Percentiles rank a stretch among this genome's conserved stretches.
Conservation (phyloP, 169 alveolate species). For the Hepatocystis sp. region DNA sequence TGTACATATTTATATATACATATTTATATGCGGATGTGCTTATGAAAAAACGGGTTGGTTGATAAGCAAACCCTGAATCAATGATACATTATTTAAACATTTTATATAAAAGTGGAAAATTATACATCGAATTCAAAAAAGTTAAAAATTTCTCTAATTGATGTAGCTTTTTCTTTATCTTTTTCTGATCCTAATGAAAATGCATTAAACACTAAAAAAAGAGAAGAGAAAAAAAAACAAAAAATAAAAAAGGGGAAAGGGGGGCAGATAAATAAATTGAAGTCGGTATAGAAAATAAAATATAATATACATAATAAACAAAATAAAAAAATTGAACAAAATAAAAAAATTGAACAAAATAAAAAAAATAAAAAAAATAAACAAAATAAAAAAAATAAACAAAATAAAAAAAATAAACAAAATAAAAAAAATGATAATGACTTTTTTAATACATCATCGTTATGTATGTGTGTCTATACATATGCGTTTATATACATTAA, state of each 20-base stretch:
- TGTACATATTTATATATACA: no score
- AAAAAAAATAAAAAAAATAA: no score
- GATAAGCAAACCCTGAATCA: neutral
- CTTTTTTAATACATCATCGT: neutral
- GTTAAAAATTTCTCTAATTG: constrained; percentile 57
- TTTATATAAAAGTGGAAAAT: constrained; percentile 1
- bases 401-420: no score
- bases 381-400: no score
- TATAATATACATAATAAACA: neutral
- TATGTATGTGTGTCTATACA: neutral
- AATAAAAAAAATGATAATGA: no score
- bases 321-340: neutral
- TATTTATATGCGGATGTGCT: no score
- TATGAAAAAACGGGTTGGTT: neutral
- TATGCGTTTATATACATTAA: neutral
- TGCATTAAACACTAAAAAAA: constrained; percentile 50
- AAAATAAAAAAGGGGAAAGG: neutral
- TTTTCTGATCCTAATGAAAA: constrained; percentile 52
- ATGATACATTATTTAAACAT: neutral
- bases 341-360: no score
- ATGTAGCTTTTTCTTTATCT: constrained; percentile 53
- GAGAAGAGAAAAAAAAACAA: neutral
- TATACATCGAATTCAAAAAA: constrained; percentile 65
- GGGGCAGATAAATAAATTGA: neutral
- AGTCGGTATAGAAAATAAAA: neutral